Conservation (phyloP, 208 protist genomes). For the Naegleria fowleri region DNA sequence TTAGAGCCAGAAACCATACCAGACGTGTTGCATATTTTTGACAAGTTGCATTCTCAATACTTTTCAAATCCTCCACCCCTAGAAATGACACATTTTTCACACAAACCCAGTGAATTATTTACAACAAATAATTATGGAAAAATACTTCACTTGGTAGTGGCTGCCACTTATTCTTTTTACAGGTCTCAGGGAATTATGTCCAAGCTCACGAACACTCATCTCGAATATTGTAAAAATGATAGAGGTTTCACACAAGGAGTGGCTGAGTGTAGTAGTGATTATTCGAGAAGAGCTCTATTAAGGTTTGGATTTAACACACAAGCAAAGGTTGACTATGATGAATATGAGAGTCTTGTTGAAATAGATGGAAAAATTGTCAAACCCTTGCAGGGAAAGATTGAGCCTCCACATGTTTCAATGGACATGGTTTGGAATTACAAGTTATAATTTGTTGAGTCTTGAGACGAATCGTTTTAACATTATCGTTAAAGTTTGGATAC, state of each 20-base stretch:
- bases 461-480: too few species aligned
- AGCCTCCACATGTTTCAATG: background rate
- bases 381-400: background rate
- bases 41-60: background rate
- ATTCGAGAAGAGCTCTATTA: background rate
- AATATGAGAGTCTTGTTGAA: background rate
- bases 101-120: background rate
- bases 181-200: background rate
- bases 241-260: background rate
- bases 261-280: background rate
- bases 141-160: background rate
- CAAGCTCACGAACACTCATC: background rate
- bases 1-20: background rate
- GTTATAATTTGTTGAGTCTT: background rate
- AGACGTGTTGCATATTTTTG: background rate
- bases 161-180: background rate
- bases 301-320: background rate
- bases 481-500: too few species aligned
- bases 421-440: background rate
- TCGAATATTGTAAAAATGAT: background rate
- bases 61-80: background rate
- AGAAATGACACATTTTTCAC: background rate
- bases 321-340: background rate
- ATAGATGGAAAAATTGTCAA: background rate
- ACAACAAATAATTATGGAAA: background rate